These are phyloP conservation scores for Macroventuria anomochaeta DNA, from an alignment of 2,329 filamentous ascomycete genomes.

Conservation along the genomic window DNA sequence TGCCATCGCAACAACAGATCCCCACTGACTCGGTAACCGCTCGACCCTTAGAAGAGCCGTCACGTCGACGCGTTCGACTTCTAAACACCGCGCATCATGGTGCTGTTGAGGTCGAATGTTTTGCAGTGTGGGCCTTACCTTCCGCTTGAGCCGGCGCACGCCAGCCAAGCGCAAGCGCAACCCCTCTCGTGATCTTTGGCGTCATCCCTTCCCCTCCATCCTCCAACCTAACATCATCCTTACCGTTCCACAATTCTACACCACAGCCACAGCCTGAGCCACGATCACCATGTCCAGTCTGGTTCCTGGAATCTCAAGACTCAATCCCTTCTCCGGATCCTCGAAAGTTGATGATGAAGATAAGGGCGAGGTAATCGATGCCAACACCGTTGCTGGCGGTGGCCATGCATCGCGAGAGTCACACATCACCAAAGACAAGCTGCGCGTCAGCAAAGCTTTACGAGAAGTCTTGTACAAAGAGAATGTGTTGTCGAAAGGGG, in stretches of 20 bases:
- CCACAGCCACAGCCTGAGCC: conserved; percentile 19
- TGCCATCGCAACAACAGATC: background rate
- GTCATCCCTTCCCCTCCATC: conserved; percentile 7
- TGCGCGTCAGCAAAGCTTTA: conserved; percentile 66
- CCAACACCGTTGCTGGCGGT: conserved; percentile 62
- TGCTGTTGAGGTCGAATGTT: background rate
- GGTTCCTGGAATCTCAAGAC: conserved; percentile 41
- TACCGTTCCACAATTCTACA: conserved; percentile 8
- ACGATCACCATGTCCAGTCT: conserved; percentile 42
- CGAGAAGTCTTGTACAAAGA: conserved; percentile 63
- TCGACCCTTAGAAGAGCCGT: background rate
- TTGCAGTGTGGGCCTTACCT: conserved; percentile 2
- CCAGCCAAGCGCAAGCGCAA: conserved; percentile 9
- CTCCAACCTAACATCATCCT: conserved; percentile 13
- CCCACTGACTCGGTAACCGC: background rate
- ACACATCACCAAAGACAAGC: conserved; percentile 59
- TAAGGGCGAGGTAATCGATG: conserved; percentile 62
- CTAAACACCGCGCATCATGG: background rate
- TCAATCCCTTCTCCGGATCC: conserved; percentile 43
- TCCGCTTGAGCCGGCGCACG: conserved; percentile 9
- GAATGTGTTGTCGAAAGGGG: conserved; percentile 55
- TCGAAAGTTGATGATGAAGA: conserved; percentile 54
- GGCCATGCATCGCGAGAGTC: conserved; percentile 61
- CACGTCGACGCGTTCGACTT: background rate
- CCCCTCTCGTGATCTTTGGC: conserved; percentile 6